These are phyloP conservation scores for Mycena olivaceomarginata DNA, from an alignment of 768 basidiomycete species.

Conservation along the genomic window DNA sequence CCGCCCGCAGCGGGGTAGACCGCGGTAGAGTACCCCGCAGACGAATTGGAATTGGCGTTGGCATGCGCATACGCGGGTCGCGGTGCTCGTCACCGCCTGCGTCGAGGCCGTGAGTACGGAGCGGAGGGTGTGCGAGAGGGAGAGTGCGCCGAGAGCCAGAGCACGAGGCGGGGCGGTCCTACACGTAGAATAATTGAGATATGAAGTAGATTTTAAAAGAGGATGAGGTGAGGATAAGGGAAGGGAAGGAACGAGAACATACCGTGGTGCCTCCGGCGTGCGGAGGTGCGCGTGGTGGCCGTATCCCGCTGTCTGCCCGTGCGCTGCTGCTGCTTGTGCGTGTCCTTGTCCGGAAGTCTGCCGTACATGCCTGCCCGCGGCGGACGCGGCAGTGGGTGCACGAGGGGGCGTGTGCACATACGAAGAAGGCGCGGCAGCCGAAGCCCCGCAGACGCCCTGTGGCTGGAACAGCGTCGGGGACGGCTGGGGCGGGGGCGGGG, in stretches of 20 bases:
- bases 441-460: too few species aligned
- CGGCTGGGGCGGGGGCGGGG: too few species aligned
- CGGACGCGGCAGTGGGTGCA: too few species aligned
- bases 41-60: background rate
- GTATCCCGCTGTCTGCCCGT: background rate
- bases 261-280: background rate
- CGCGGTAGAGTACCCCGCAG: rapidly evolving
- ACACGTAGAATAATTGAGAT: too few species aligned
- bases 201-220: background rate
- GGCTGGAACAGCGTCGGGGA: too few species aligned
- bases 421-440: too few species aligned
- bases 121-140: conserved; percentile 33
- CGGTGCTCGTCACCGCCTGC: conserved; percentile 31
- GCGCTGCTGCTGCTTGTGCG: too few species aligned
- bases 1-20: background rate
- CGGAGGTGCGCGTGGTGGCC: background rate
- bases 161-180: too few species aligned
- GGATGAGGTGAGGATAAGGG: too few species aligned
- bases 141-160: conserved; percentile 21
- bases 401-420: too few species aligned
- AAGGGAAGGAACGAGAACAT: background rate
- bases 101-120: conserved; percentile 1
- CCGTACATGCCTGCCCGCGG: too few species aligned
- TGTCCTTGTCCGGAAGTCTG: too few species aligned
- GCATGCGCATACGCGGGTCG: conserved; percentile 17